Base-by-base conservation (phyloP, 1,284 basidiomycete species). In the Cryptococcus hybrid region DNA sequence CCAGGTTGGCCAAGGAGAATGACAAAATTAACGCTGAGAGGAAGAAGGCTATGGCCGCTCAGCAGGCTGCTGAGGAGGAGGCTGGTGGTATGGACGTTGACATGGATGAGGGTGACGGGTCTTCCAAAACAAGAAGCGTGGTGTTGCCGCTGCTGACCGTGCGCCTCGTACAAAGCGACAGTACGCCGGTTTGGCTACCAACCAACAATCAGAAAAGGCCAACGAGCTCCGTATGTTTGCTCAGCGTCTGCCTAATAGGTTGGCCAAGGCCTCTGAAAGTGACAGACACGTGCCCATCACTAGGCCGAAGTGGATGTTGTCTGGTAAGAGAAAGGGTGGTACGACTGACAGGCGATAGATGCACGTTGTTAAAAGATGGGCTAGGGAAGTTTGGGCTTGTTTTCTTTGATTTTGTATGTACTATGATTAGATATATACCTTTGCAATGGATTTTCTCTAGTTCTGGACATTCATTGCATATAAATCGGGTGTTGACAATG, bases 271-370 rank as follows among this genome's bases (percentile, higher is more conserved):
- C 46, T 90, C 89, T 62, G 93, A 97, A 81, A 82, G 84, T 56
- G 93, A 97, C 80, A 86, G 91, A 54, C 76, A 74, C 63, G 67
- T 73, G 8, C 62, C 68, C 24, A 71, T 73, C 57, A 79, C 78
- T 24, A 74, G 76, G 60, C 80, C 80, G 35, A 79, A 79, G 59
- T 76, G 71, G 73, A 71, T 95, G 69, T 91, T 89, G 75, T 80
- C 91, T 56, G 92, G 92, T 45, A 94, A 95, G 79, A 85, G 92
- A 67, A 91, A 91, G 78, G 85, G 79, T 48, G 91, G 91, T 67
- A 94, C 91, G 82, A 92, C 90, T 45, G 81, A 87, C 72, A 84
- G 90, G 71, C 84, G 91, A 78, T 94, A 75, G 61, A 52, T 42
- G 5, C 43, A 37, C 12, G 37, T 38, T n/a, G 42, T 45, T 3